Base-by-base conservation (phyloP, 208 protist genomes). In the Leishmania tropica region DNA sequence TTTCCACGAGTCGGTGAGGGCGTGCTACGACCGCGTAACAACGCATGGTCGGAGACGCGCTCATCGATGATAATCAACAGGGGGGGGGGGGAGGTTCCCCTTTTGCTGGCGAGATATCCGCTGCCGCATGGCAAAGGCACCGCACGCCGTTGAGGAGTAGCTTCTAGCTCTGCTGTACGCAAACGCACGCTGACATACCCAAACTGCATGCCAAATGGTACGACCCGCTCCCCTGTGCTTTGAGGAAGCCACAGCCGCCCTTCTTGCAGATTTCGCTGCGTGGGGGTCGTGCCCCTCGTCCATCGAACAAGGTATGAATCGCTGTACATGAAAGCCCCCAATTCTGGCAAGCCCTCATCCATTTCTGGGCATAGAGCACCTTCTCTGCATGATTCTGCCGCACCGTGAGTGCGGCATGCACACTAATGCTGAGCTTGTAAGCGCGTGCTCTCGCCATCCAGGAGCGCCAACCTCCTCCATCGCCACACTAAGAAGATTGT, bases 391-490 rank as follows among this genome's bases (percentile, higher is more conserved):
- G 54, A 17, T 35, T 76, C 48, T 76, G 60, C 68, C 54, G 72
- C 21, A 17, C 37, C 19, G 24, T 47, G 35, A 70, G 21, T 8
- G 71, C 67, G 1, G 24, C 71, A 48, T 70, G 21, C 2, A 19
- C 37, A 31, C 1, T 24, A 3, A 70, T 7, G n/a, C 56, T 6
- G 40, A 76, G 19, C 7, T 51, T 35, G 71, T 70, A 47, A 47
- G 58, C 48, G 54, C 6, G 78, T 58, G 37, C 56, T 54, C 58
- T 73, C 72, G 19, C 8, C 71, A n/a, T 82, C 79, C 79, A 71
- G 78, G 45, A 71, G 53, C 35, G 37, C 31, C 3, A 78, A 56
- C 53, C 35, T 78, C 71, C 64, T 51, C n/a, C 48, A 75, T 60
- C 28, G 73, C 74, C 1, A 74, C 51, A 21, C 35, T 58, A 37